Percentiles rank a stretch among this genome's conserved stretches.
phyloP scores from a whole-genome alignment of 495 filamentous ascomycete genomes.

The Neurospora pannonica region DNA sequence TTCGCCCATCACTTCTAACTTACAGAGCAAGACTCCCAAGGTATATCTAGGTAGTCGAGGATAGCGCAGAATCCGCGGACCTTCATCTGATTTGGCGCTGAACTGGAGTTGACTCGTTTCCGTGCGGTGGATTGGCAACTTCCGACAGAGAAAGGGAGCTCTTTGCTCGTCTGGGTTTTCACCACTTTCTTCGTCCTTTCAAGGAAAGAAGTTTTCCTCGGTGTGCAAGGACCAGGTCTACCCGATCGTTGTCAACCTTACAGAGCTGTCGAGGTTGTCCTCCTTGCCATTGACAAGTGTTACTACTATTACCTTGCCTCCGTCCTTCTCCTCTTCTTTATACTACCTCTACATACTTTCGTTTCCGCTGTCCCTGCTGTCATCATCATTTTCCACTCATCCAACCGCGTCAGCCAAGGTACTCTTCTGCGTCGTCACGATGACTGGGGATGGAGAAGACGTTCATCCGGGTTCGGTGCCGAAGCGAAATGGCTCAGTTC shows the following conservation, averaged over 20 bases:
- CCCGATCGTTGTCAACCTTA: not conserved
- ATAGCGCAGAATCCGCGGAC: not conserved
- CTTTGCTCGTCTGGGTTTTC: not conserved
- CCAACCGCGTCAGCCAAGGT: not conserved
- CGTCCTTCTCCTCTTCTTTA: slow-evolving; percentile 1
- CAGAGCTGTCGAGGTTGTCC: slow-evolving; percentile 7
- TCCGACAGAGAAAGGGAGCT: not conserved
- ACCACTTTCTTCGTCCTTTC: slow-evolving; percentile 2
- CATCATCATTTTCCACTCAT: not conserved
- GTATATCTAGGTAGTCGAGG: not conserved
- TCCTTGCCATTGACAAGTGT: slow-evolving; percentile 21
- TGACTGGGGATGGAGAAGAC: not conserved
- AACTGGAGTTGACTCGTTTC: not conserved
- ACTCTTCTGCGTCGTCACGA: not conserved
- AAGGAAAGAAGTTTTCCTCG: slow-evolving; percentile 7
- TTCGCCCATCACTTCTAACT: not conserved
- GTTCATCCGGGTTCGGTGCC: not conserved
- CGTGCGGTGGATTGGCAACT: not conserved
- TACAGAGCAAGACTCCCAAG: not conserved
- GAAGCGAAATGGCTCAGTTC: not conserved
- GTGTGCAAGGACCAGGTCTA: slow-evolving; percentile 3
- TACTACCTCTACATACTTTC: not conserved
- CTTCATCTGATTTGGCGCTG: not conserved
- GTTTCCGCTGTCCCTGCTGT: not conserved
- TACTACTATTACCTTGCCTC: not conserved